phyloP scores from a whole-genome alignment of 352 stramenopile species.

The Elongisporangium undulatum region DNA sequence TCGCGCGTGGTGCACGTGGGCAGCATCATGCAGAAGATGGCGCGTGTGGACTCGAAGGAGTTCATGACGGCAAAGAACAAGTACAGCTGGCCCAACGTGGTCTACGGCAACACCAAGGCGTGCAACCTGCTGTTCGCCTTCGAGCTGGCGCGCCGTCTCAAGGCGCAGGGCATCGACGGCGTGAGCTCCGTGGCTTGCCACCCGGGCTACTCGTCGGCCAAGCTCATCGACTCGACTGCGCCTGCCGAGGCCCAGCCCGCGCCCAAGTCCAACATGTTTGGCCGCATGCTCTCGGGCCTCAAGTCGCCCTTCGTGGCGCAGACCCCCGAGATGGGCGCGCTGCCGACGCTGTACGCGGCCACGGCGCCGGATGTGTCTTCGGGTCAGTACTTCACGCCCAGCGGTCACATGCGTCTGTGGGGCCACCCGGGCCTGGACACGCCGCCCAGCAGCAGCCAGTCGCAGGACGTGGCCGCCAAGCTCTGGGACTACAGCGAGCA shows the following conservation, averaged over 20 bases:
- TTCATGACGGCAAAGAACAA: no score
- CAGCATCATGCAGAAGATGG: constrained; percentile 24
- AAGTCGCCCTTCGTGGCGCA: constrained; percentile 29
- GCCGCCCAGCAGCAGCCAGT: constrained; percentile 24
- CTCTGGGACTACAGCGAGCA: constrained; percentile 35
- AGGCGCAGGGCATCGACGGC: constrained; percentile 12
- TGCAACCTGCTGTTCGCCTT: constrained; percentile 45
- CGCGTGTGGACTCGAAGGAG: neutral
- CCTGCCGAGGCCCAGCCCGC: neutral
- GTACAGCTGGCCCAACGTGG: constrained; percentile 18
- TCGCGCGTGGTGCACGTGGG: constrained; percentile 48
- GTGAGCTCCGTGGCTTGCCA: constrained; percentile 21
- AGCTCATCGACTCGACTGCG: constrained; percentile 18
- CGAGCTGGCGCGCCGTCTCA: constrained; percentile 32
- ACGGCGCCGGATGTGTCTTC: constrained; percentile 23
- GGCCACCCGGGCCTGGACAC: constrained; percentile 41
- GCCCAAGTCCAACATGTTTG: constrained; percentile 16
- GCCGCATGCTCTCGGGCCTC: constrained; percentile 20
- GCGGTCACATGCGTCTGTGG: constrained; percentile 32
- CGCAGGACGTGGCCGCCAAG: constrained; percentile 15
- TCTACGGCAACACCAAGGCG: constrained; percentile 46
- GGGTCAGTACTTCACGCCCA: constrained; percentile 18
- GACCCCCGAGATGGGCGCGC: constrained; percentile 14
- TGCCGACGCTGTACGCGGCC: constrained; percentile 27
- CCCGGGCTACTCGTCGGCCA: constrained; percentile 31